Evolutionary conservation across 345 rosid genomes (phyloP), one percentile per base, ranked within the genome.

Genomic region (Rhizophora mangle): DNA sequence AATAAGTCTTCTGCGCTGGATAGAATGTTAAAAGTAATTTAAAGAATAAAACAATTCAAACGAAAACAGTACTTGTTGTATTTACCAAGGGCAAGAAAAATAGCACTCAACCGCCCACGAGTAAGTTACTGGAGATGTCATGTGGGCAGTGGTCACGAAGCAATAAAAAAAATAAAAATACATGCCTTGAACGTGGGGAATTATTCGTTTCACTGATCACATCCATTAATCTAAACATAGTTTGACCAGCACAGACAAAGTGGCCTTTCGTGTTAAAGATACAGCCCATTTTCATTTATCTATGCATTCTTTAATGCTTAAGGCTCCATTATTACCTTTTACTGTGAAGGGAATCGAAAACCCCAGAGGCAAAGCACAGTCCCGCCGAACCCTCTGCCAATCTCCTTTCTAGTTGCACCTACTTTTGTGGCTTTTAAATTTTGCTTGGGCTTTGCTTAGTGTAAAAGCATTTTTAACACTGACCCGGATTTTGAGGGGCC

Each of bases 131-230:
- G 47, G 51, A 65, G 63, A 21, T 57, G 71, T 74, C 78, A 79
- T 69, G 80, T 72, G 82, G 64, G 46, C 7, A 57, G 66, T 31
- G 76, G 81, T 79, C n/a, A 81, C 64, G 58, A 53, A 74, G 59
- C 10, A 69, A 73, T 62, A 64, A 76, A 61, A 54, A 70, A 68
- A 43, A 65, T 16, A 26, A 26, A 31, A 70, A 31, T 61, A 34
- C 26, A 55, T 47, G 64, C 2, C 15, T 56, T 31, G 39, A 60
- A 60, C 63, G 43, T 60, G 63, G 10, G 63, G 63, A 31, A 31
- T 60, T n/a, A 59, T 59, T 59, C 62, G 19, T 18, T 59, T 30
- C 62, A 60, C 43, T 31, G 63, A 31, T 32, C n/a, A 31, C n/a
- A 29, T 26, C 36, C 21, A 60, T 60, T 60, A 60, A 16, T 60